Evolutionary conservation across 2,329 filamentous ascomycete genomes (phyloP), one percentile per base, ranked within the genome.

Genomic region (Phaeosphaeria sp.): DNA sequence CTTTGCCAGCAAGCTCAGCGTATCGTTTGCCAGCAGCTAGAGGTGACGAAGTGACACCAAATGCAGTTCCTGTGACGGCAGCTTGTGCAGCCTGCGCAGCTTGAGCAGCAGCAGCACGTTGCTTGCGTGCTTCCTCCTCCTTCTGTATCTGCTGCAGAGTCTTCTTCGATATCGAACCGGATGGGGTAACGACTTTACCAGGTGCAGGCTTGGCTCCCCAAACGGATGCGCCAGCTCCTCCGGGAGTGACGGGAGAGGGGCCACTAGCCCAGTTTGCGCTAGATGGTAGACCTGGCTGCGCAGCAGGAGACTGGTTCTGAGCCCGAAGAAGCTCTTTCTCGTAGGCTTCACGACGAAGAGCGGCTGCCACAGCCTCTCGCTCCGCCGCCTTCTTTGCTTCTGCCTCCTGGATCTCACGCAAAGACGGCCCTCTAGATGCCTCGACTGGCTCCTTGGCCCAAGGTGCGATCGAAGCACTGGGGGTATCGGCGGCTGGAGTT

Each of bases 401-500:
- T 4, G 92, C 90, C 77, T 97, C 94, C 76, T 99, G 95, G 22
- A 99, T 99, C 73, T 99, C 93, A 79, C 93, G 96, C 62, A 99
- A 82, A 59, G 93, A 97, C 1, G 94, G 95, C 0, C 93, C 93
- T 77, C 91, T 96, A 42, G 91, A 87, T 5, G 83, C 80, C 49
- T 90, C 89, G 42, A 82, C 79, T 2, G 86, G 85, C 64, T 98
- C 93, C 76, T 95, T 95, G 5, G 95, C 95, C 95, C 95, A 99
- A 0, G 95, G 95, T 0, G 95, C 95, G 65, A 97, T 81, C 0
- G 94, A 92, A 3, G 93, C 84, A 50, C 84, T 83, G 6, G 85
- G 84, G 1, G 85, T 85, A 52, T 90, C 88, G 25, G 84, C 80
- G 0, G 86, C 81, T 27, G 91, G 93, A 0, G 92, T 96, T 63